phyloP scores from a whole-genome alignment of 495 filamentous ascomycete species.

The Penicillium egyptiacum region DNA sequence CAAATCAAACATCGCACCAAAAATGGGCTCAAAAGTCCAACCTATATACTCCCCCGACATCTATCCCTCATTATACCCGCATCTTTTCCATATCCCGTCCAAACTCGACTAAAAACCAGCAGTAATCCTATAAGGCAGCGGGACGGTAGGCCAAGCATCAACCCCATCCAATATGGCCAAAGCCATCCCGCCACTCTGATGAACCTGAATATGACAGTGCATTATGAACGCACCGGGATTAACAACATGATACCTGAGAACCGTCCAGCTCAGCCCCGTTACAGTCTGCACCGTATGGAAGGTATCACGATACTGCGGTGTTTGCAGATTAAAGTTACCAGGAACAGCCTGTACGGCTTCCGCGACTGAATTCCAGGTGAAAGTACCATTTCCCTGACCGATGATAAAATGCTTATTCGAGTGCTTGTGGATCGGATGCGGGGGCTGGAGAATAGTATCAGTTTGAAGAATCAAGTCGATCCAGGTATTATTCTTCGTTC shows the following conservation, averaged over 20 bases:
- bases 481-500: constrained; percentile 55
- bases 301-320: constrained; percentile 53
- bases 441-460: constrained; percentile 32
- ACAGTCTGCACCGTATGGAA: constrained; percentile 39
- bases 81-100: neutral
- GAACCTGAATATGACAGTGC: constrained; percentile 62
- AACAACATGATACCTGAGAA: constrained; percentile 55
- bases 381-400: constrained; percentile 49
- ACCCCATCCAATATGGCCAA: constrained; percentile 57
- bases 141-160: constrained; percentile 53
- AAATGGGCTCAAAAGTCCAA: neutral
- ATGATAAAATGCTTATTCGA: constrained; percentile 59
- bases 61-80: no score
- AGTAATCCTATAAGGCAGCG: constrained; percentile 27
- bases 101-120: constrained; percentile 19
- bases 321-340: constrained; percentile 54
- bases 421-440: constrained; percentile 65
- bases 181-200: constrained; percentile 57
- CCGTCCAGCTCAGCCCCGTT: constrained; percentile 49
- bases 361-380: constrained; percentile 51
- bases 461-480: constrained; percentile 56
- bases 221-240: constrained; percentile 60
- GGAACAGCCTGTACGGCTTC: constrained; percentile 49
- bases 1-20: neutral
- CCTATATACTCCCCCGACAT: neutral